Evolutionary conservation across 108 stramenopile genomes (phyloP).

Genomic region (Aurantiochytrium sp.): DNA sequence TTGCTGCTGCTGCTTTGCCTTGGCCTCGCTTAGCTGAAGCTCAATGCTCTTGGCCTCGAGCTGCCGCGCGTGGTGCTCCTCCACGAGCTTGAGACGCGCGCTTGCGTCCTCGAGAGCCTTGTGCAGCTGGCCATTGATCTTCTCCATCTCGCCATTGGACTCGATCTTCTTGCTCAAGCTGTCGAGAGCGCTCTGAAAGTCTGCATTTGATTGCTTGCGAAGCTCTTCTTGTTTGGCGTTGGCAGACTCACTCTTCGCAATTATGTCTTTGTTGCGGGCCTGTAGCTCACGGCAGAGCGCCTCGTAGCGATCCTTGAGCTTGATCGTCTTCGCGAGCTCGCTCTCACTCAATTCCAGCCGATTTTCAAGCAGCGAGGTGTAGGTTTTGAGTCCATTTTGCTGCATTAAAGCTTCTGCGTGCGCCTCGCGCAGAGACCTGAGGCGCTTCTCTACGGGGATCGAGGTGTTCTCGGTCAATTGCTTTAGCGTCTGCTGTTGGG

Average conservation of each 20-base stretch:
- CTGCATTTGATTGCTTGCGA: background rate
- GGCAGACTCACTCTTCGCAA: background rate
- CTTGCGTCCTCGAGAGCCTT: background rate
- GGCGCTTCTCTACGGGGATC: background rate
- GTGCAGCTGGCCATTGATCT: background rate
- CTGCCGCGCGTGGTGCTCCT: background rate
- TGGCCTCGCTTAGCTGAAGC: background rate
- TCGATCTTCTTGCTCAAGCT: background rate
- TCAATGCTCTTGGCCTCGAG: constrained; percentile 14
- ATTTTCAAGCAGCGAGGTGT: background rate
- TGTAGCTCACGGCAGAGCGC: background rate
- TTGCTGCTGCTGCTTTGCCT: background rate
- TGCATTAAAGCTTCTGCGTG: background rate
- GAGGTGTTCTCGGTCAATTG: background rate
- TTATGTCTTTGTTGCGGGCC: background rate
- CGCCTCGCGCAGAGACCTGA: background rate
- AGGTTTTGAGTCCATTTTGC: background rate
- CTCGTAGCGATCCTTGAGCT: background rate
- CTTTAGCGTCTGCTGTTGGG: background rate
- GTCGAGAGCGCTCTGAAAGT: background rate
- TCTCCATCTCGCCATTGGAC: background rate
- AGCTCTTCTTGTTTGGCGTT: background rate
- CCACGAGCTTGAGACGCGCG: background rate
- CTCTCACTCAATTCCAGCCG: background rate
- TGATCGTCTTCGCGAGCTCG: background rate